These are phyloP conservation scores for Aspergillus persii DNA, from an alignment of 2,329 filamentous ascomycete species.

Conservation along the genomic window DNA sequence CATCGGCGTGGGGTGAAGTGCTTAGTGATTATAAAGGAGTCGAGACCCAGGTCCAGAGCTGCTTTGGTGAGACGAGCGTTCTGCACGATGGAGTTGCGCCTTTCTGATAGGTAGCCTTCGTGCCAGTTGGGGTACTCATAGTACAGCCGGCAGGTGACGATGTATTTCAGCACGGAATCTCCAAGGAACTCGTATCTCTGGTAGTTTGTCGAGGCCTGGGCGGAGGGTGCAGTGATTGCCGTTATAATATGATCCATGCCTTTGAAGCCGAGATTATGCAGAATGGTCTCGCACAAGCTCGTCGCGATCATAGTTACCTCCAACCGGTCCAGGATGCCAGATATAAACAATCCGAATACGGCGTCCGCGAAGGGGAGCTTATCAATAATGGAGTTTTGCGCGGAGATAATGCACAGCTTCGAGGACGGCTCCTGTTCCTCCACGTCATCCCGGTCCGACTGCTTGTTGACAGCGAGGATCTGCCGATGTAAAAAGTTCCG, in stretches of 20 bases:
- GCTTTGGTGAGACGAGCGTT: slow-evolving; percentile 71
- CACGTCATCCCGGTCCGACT: not conserved
- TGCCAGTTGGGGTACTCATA: slow-evolving; percentile 63
- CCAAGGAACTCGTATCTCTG: slow-evolving; percentile 85
- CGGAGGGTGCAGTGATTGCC: slow-evolving; percentile 67
- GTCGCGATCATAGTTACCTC: slow-evolving; percentile 64
- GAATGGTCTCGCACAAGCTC: slow-evolving; percentile 55
- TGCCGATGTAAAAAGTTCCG: slow-evolving; percentile 27
- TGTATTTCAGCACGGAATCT: slow-evolving; percentile 77
- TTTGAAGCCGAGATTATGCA: slow-evolving; percentile 54
- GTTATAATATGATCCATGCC: slow-evolving; percentile 59
- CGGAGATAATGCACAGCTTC: slow-evolving; percentile 23
- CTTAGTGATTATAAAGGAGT: slow-evolving; percentile 69
- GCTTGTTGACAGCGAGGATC: slow-evolving; percentile 5
- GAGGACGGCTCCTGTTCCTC: slow-evolving; percentile 4
- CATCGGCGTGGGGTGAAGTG: slow-evolving; percentile 70
- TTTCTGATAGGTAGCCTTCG: slow-evolving; percentile 69
- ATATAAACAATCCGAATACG: slow-evolving; percentile 61
- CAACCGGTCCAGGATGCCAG: slow-evolving; percentile 69
- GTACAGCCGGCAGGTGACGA: slow-evolving; percentile 64
- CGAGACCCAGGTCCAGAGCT: slow-evolving; percentile 62
- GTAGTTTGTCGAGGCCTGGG: slow-evolving; percentile 65
- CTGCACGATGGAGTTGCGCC: slow-evolving; percentile 68
- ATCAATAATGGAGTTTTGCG: slow-evolving; percentile 32
- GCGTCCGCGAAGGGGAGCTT: slow-evolving; percentile 47